Evolutionary conservation across 805 yeast species (phyloP), one percentile per base, ranked within the genome.

Genomic region (Saccharomycopsis babjevae): DNA sequence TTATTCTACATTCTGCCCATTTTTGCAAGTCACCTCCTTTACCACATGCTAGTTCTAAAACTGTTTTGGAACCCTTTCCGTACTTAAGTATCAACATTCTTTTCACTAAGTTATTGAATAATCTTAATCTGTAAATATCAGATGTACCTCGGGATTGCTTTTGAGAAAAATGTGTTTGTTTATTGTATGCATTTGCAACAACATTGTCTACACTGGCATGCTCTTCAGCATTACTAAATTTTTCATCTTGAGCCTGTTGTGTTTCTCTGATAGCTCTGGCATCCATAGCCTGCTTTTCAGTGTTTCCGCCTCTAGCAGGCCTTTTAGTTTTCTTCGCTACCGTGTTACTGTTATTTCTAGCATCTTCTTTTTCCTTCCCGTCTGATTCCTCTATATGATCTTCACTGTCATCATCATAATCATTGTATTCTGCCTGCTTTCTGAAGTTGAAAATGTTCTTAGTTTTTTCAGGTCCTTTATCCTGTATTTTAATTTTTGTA

Each of bases 11-110:
- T 66, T 83, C 83, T 58, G 85, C 88, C 84, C 96, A 93, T 71
- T 94, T 94, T 67, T 87, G 83, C 68, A 94, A 75, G 74, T 94
- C 99, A 32, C 99, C 99, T 58, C 99, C 99, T 71, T 94, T 96
- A 15, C 99, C 99, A 73, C 98, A 92, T 16, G 97, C 97, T 60
- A 93, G 73, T 69, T 94, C 99, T 20, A 94, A 74, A 0, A 87
- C 90, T 22, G 80, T 78, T 50, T 80, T 79, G 63, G 82, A 74
- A 55, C 76, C 75, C 40, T 75, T 75, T 1, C 86, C 83, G 72
- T 78, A 85, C 66, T 86, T 88, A 60, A 86, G 85, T 59, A 94
- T 84, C 8, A 93, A 74, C 69, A 91, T 88, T 70, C 89, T 88
- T 70, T 94, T 94, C 68, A 94, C 86, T 63, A 92, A 88, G 71